A percentile compares a stretch with the other conserved stretches of the same genome.
Conservation (phyloP, 352 stramenopile genomes). For the Globisporangium sylvaticum region DNA sequence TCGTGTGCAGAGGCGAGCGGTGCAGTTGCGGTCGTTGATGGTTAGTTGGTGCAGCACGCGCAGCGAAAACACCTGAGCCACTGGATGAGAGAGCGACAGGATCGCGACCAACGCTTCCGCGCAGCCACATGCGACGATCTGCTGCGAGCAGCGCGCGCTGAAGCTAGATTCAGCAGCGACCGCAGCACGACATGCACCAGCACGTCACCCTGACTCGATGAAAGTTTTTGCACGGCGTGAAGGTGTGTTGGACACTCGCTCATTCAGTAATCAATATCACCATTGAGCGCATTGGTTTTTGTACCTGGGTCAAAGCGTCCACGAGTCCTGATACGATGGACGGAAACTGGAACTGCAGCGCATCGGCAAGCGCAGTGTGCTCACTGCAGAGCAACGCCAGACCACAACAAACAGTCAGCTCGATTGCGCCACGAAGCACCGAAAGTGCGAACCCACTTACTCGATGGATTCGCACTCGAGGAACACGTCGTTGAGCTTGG, state of each 20-base stretch:
- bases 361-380: conserved; percentile 11
- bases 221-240: neutral
- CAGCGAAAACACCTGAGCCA: conserved; percentile 15
- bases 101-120: conserved; percentile 16
- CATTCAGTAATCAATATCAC: neutral
- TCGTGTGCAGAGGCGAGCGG: neutral
- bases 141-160: neutral
- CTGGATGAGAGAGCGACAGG: conserved; percentile 8
- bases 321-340: neutral
- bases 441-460: conserved; percentile 5
- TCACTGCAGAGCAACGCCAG: neutral
- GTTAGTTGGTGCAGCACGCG: conserved; percentile 18
- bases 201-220: conserved; percentile 8
- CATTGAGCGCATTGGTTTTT: neutral
- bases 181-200: conserved; percentile 20
- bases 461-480: conserved; percentile 13
- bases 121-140: conserved; percentile 8
- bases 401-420: neutral
- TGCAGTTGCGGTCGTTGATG: neutral
- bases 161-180: conserved; percentile 17
- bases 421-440: no score
- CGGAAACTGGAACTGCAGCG: neutral
- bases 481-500: conserved; percentile 16
- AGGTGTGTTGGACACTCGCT: neutral
- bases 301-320: neutral